Base-by-base conservation (phyloP, 352 stramenopile genomes). In the Phytophthora pinifolia region DNA sequence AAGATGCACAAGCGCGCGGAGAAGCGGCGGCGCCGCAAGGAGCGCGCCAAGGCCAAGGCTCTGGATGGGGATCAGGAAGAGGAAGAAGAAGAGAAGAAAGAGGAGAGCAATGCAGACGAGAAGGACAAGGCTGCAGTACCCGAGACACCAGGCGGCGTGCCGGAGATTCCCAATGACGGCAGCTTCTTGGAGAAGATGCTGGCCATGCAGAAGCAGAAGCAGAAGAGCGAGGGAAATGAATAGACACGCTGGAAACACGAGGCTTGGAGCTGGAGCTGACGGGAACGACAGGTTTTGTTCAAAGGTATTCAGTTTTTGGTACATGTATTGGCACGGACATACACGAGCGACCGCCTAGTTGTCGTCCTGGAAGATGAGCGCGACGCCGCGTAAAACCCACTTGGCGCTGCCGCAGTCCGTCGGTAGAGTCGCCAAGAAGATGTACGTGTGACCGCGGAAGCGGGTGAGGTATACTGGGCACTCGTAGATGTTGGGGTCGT, bases 401-500 rank as follows among this genome's bases (percentile, higher is more conserved):
- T 98, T 98, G 31, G 95, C 86, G 43, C 87, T 73, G 17, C 79
- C 83, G 45, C 81, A 93, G 58, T 94, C 79, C 1, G 93, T 98
- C 35, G 94, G 96, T 18, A 99, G 70, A 36, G 96, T 98, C 7
- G 95, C 94, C 32, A 98, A 70, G 58, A 98, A 98, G 33, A 98
- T 88, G 70, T 98, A 99, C 22, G 93, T 98, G 48, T 96, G 92
- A 2, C 96, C 95, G 22, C 96, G 86, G 73, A 98, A 97, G n/a
- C 88, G 96, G 9, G 96, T 99, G 35, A 98, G 89, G 70, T 98
- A 99, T 13, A 98, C 90, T 8, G 96, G 96, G 38, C 89, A 97
- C 71, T 98, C 94, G 75, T 98, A 99, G 18, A 98, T 84, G 43
- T 79, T 82, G 9, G 85, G 76, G 51, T 96, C 83, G 65, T 98